These are phyloP conservation scores for Coemansia reversa DNA, from an alignment of 192 early-diverging fungal species.

Conservation along the genomic window DNA sequence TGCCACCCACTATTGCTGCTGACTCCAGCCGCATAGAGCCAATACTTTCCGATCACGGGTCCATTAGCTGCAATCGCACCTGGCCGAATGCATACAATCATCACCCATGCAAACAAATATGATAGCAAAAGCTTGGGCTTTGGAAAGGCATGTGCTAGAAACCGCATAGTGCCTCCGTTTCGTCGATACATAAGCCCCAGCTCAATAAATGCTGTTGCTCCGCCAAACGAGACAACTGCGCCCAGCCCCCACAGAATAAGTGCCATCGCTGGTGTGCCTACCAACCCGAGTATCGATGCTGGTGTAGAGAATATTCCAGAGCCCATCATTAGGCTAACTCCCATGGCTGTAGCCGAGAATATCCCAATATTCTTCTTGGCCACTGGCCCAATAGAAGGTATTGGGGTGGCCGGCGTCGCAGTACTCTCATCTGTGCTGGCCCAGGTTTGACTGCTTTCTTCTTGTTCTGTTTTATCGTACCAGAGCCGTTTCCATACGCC, in stretches of 20 bases:
- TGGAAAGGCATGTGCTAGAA: constrained; percentile 69
- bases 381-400: background rate
- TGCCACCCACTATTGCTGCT: constrained; percentile 42
- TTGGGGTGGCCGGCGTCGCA: background rate
- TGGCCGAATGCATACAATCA: constrained; percentile 57
- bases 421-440: background rate
- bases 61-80: constrained; percentile 56
- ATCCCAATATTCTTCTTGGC: constrained; percentile 47
- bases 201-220: constrained; percentile 87
- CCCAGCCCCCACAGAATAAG: constrained; percentile 75
- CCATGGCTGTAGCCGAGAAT: constrained; percentile 66
- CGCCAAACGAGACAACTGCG: constrained; percentile 73
- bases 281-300: constrained; percentile 63
- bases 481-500: constrained; percentile 16
- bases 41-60: constrained; percentile 57
- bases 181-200: constrained; percentile 81
- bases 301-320: constrained; percentile 82
- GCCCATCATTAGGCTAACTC: constrained; percentile 76
- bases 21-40: constrained; percentile 53
- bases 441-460: constrained; percentile 1
- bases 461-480: constrained; percentile 8
- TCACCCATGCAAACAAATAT: constrained; percentile 57
- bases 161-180: constrained; percentile 88
- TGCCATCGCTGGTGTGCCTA: constrained; percentile 67
- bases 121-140: constrained; percentile 53